Evolutionary conservation across 1,284 basidiomycete species (phyloP).

Genomic region (Ceratobasidium sp.): DNA sequence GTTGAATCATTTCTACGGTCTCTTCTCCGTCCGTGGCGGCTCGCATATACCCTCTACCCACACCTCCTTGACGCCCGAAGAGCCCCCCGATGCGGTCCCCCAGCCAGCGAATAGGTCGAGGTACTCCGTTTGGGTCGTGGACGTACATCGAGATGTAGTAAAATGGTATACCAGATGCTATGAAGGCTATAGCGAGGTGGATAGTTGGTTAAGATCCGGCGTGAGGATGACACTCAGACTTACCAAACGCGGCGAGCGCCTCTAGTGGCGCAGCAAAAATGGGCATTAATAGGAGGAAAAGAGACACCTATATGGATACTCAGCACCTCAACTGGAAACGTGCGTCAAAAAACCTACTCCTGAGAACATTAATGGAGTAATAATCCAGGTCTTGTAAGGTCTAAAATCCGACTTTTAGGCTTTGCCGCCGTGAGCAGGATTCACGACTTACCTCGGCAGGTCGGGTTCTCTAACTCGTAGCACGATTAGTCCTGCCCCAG

Average conservation of each 20-base stretch:
- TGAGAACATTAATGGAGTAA: conserved; percentile 91
- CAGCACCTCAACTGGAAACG: conserved; percentile 9
- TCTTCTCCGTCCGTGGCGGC: conserved; percentile 76
- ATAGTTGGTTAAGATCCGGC: conserved; percentile 40
- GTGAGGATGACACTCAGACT: conserved; percentile 47
- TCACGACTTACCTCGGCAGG: conserved; percentile 67
- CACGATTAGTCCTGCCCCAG: conserved; percentile 85
- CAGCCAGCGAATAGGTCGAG: conserved; percentile 19
- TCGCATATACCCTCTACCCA: conserved; percentile 72
- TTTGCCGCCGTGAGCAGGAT: neutral
- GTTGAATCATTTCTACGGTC: conserved; percentile 64
- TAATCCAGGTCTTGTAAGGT: conserved; percentile 91
- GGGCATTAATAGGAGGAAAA: conserved; percentile 95
- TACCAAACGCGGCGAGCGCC: conserved; percentile 84
- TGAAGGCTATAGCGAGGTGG: conserved; percentile 2
- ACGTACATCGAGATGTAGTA: conserved; percentile 26
- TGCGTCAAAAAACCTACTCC: conserved; percentile 60
- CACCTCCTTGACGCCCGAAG: conserved; percentile 47
- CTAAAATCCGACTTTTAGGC: conserved; percentile 51
- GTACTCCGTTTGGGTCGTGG: conserved; percentile 24
- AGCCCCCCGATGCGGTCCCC: conserved; percentile 28
- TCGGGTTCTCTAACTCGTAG: conserved; percentile 90
- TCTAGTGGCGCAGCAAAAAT: conserved; percentile 91
- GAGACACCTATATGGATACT: conserved; percentile 65
- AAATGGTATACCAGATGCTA: conserved; percentile 27